Base-by-base conservation (phyloP, 1,284 basidiomycete genomes). In the Boletus semigastroideus region DNA sequence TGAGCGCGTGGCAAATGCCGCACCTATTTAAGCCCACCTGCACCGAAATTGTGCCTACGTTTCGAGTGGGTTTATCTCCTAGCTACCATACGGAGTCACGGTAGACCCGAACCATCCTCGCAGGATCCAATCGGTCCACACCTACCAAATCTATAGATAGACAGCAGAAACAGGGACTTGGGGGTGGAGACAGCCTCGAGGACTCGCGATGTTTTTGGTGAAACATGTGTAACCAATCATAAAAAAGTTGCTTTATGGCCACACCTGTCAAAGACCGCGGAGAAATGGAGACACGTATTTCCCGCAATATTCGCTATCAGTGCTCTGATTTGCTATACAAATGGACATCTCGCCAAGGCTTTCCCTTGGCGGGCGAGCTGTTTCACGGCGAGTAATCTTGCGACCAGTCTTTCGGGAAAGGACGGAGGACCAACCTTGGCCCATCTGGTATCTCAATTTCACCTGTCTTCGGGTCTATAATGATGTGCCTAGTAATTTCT, bases 401-500 rank as follows among this genome's bases (percentile, higher is more conserved):
- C 47, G 22, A 46, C 45, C 13, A 36, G 14, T 42, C 37, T 9
- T 19, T 52, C 46, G 51, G 45, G 12, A 49, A 48, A 17, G 20
- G 37, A 40, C 37, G 49, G 52, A 55, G 49, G 38, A 66, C 73
- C 51, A 55, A 82, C 83, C 71, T 76, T 38, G 72, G 53, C 41
- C 72, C 63, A 33, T 71, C 53, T 47, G 84, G 82, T 46, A 89
- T 65, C 51, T 77, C 73, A 6, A 90, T 75, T 61, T 82, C 78
- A 4, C 87, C 88, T n/a, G 85, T 86, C 38, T 70, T 64, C 38
- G 73, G 57, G 59, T 89, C 74, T 42, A 87, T 69, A n/a, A 76
- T 69, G 25, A 81, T 72, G 31, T 77, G 70, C 51, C 76, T 78
- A 9, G 88, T 91, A 43, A 91, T 76, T 69, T 91, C 88, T 22